phyloP scores from a whole-genome alignment of 352 stramenopile genomes.

The Phytophthora citricola region DNA sequence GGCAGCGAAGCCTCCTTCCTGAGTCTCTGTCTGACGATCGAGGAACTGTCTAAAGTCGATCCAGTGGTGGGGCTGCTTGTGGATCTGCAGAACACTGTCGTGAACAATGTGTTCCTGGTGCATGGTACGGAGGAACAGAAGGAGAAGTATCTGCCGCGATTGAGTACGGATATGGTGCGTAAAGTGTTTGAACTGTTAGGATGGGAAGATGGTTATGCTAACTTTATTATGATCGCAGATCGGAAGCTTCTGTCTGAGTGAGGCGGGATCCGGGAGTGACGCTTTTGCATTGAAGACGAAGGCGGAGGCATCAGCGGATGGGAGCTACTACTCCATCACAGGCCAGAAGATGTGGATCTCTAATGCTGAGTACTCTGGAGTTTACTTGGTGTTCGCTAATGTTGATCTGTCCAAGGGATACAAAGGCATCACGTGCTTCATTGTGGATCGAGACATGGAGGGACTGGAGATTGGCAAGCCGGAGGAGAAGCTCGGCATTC shows the following conservation, averaged over 20 bases:
- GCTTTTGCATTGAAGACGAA: conserved; percentile 96
- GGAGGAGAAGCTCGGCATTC: conserved; percentile 97
- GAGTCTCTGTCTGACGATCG: conserved; percentile 94
- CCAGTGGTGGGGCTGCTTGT: conserved; percentile 94
- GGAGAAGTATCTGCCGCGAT: conserved; percentile 84
- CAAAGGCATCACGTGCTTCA: conserved; percentile 98
- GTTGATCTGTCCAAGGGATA: conserved; percentile 92
- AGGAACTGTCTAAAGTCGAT: conserved; percentile 97
- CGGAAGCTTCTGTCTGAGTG: conserved; percentile 96
- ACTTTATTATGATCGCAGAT: conserved; percentile 59
- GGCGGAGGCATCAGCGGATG: conserved; percentile 86
- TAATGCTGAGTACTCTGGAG: conserved; percentile 94
- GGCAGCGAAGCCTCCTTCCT: conserved; percentile 96
- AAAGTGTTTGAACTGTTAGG: not conserved
- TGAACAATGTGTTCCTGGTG: conserved; percentile 96
- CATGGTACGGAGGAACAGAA: conserved; percentile 84
- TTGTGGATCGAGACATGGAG: conserved; percentile 94
- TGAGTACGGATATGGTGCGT: conserved; percentile 81
- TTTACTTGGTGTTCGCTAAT: conserved; percentile 98
- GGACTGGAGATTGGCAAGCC: conserved; percentile 94
- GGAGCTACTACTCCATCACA: conserved; percentile 95
- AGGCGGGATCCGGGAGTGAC: conserved; percentile 95
- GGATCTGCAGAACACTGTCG: conserved; percentile 95
- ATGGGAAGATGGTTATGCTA: not conserved
- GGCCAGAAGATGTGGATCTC: conserved; percentile 99